Percentiles rank a stretch among this genome's conserved stretches.
Evolutionary conservation across 805 yeast genomes (phyloP).

Genomic region (Geotrichum ghanense): DNA sequence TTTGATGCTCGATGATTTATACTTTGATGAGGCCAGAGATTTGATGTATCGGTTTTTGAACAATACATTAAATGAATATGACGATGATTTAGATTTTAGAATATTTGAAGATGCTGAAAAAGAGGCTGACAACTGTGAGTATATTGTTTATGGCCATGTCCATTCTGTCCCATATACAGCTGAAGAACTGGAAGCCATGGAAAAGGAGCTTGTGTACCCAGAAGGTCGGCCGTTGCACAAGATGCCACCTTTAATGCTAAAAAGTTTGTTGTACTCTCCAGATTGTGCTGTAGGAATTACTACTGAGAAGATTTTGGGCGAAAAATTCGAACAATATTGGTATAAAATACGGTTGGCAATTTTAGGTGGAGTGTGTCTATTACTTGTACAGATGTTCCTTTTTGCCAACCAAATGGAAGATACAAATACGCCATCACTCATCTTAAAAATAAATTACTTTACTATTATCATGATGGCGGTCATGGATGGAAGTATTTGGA

Average conservation of each 20-base stretch:
- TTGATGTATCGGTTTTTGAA: slow-evolving; percentile 32
- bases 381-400: slow-evolving; percentile 43
- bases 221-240: slow-evolving; percentile 62
- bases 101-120: slow-evolving; percentile 36
- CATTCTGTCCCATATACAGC: slow-evolving; percentile 45
- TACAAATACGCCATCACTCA: slow-evolving; percentile 68
- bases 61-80: slow-evolving; percentile 30
- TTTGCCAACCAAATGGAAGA: slow-evolving; percentile 58
- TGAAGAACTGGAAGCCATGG: slow-evolving; percentile 48
- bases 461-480: slow-evolving; percentile 40
- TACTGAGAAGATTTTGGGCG: slow-evolving; percentile 35
- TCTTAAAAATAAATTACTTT: slow-evolving; percentile 62
- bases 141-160: slow-evolving; percentile 54
- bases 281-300: slow-evolving; percentile 63
- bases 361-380: slow-evolving; percentile 33
- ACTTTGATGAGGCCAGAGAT: slow-evolving; percentile 49
- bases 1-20: slow-evolving; percentile 46
- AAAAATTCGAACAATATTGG: slow-evolving; percentile 38
- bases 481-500: slow-evolving; percentile 58
- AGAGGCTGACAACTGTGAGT: slow-evolving; percentile 54
- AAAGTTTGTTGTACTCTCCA: slow-evolving; percentile 69
- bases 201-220: slow-evolving; percentile 61
- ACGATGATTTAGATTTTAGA: slow-evolving; percentile 52
- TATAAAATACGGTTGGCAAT: slow-evolving; percentile 30
- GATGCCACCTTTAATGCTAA: slow-evolving; percentile 45